Base-by-base conservation (phyloP, 352 stramenopile genomes). In the Phytophthora sp. region DNA sequence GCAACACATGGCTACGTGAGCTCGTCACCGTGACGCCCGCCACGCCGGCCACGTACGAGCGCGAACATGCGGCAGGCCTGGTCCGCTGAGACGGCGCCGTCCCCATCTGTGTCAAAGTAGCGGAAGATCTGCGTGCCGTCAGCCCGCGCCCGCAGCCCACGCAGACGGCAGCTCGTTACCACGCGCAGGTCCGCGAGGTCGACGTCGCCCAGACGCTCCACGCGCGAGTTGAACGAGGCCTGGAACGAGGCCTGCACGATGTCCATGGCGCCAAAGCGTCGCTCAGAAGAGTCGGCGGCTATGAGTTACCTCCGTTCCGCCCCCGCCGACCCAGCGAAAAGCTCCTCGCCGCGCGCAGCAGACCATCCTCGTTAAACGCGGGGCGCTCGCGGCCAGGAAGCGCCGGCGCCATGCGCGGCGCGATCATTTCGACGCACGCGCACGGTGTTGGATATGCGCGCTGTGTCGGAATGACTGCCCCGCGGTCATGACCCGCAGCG, bases 71-170 rank as follows among this genome's bases (percentile, higher is more conserved):
- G 76, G 13, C 76, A 81, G 0, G 75, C 79, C 63, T 89, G 79
- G n/a, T 72, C 58, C 3, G 84, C 72, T 17, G 73, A 78, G 30
- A 92, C 67, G 18, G 72, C 79, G 30, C 84, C 84, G 24, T 91
- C 77, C 38, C 60, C 62, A 63, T 91, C 75, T 17, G 81, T 88
- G 62, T 91, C 84, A 48, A 89, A 91, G 72, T 76, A 92, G 21
- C 79, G 72, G 51, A 92, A 92, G 43, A 92, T 85, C 84, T 90
- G 3, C 5, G 3, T 18, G 55, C 50, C 18, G 38, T 3, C 13
- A 32, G 11, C 6, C 28, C 6, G 11, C 28, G n/a, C 15, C 34
- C 15, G 18, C 38, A 27, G 18, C 38, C 7, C 11, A 23, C 24
- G 5, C 27, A 12, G 9, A 13, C 21, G 34, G n/a, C 3, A 32